Base-by-base conservation (phyloP, 2,329 filamentous ascomycete species). In the Penicillium sp. region DNA sequence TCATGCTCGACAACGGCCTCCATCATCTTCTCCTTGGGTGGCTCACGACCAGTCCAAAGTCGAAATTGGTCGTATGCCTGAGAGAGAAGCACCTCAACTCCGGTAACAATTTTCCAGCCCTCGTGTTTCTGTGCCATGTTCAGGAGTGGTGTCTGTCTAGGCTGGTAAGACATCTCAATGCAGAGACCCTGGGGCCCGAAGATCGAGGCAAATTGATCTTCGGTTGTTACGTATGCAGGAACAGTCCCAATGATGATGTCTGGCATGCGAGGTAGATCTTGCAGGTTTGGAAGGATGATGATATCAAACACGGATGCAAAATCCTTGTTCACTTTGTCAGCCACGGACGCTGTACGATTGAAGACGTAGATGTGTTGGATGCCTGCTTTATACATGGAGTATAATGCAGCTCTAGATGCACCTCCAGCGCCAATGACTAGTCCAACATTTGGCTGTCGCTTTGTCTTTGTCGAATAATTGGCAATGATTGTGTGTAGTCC, bases 361-460 rank as follows among this genome's bases (percentile, higher is more conserved):
- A 75, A 49, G 11, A 76, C 58, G 49, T 76, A 77, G 44, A 76
- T 73, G 52, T 60, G 1, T 55, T 61, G 6, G 59, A 74, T 14
- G 58, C 59, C 51, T 70, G 63, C 49, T 67, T 64, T 59, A 22
- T 64, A 58, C 33, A 76, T 59, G 0, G 73, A 68, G 42, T 73
- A 77, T 4, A 76, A 60, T 6, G 76, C 75, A 1, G 76, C 76
- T 14, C 76, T 69, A 14, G 72, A 71, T 1, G 76, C 76, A 5
- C 76, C 77, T 3, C 77, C 75, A 0, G 75, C 76, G 0, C 75
- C 76, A 15, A 78, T 67, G 9, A 79, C 69, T 31, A 79, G 49
- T 1, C 69, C 73, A 3, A 67, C 56, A 6, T 58, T 67, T 6
- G 15, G 61, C 50, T 15, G 58, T 51, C 5, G 64, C 25, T 25